Conservation (phyloP, 495 filamentous ascomycete genomes). For the Bacidia rubella region DNA sequence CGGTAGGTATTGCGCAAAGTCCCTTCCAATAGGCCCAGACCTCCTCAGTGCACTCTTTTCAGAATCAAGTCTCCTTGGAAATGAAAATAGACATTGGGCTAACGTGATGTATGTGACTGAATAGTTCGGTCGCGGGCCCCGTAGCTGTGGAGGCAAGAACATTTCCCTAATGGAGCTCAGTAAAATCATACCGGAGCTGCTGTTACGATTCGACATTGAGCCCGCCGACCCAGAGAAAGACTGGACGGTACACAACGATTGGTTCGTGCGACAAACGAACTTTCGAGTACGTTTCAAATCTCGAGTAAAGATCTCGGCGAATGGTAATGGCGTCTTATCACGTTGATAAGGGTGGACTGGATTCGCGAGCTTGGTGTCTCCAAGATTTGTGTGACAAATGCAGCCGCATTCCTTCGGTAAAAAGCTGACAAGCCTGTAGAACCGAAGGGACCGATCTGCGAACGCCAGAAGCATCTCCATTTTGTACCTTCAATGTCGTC, state of each 20-base stretch:
- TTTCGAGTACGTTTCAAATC: conserved; percentile 16
- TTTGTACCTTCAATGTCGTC: too few species aligned
- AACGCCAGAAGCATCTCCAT: too few species aligned
- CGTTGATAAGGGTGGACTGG: too few species aligned
- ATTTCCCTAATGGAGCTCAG: conserved; percentile 35
- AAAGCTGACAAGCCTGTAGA: too few species aligned
- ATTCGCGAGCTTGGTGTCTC: too few species aligned
- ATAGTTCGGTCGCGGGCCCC: conserved; percentile 34
- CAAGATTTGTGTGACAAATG: too few species aligned
- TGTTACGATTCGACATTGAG: conserved; percentile 30
- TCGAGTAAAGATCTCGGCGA: too few species aligned
- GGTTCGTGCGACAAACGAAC: conserved; percentile 36
- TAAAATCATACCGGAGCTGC: conserved; percentile 33
- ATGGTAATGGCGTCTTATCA: too few species aligned
- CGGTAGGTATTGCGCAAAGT: not conserved
- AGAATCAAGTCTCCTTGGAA: too few species aligned
- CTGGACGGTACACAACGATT: conserved; percentile 31
- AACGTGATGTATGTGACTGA: not conserved
- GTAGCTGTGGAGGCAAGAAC: conserved; percentile 35
- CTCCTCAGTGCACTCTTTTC: not conserved
- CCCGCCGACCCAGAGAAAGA: conserved; percentile 19
- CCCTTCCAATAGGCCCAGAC: not conserved
- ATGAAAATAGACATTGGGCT: not conserved
- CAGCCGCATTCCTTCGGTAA: too few species aligned
- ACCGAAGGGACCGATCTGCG: too few species aligned